A percentile compares a stretch with the other conserved stretches of the same genome.
phyloP scores from a whole-genome alignment of 129 eudicot genomes.

The Pulicaria dysenterica region DNA sequence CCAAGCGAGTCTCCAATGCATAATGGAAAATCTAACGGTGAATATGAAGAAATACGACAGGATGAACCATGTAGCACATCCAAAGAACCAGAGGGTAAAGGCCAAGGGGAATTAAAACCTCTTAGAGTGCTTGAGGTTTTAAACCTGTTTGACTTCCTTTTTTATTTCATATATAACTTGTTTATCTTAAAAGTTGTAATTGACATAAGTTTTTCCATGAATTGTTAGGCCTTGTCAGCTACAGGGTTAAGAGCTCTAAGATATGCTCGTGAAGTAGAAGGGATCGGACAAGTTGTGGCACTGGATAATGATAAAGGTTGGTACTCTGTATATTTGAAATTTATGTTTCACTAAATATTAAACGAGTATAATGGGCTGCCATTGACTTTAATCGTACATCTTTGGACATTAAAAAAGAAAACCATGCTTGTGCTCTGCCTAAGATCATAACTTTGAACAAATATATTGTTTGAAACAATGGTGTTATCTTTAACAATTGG shows the following conservation, averaged over 20 bases:
- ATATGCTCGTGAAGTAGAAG: constrained; percentile 96
- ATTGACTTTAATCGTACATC: no score
- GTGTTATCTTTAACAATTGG: not conserved
- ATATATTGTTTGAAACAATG: not conserved
- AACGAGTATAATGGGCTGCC: not conserved
- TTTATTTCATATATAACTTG: not conserved
- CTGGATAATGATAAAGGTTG: constrained; percentile 86
- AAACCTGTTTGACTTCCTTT: constrained; percentile 2
- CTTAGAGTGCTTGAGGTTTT: constrained; percentile 94
- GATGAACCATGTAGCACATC: constrained; percentile 42
- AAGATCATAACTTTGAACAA: not conserved
- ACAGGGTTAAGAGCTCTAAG: constrained; percentile 93
- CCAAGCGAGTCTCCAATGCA: constrained; percentile 36
- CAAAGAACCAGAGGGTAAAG: constrained; percentile 59
- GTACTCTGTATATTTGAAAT: not conserved
- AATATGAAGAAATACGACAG: constrained; percentile 42
- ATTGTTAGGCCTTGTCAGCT: constrained; percentile 83
- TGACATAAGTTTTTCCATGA: constrained; percentile 16
- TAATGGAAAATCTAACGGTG: constrained; percentile 56
- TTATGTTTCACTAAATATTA: not conserved
- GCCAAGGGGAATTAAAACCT: constrained; percentile 65
- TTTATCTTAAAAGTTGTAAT: not conserved
- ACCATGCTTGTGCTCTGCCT: not conserved
- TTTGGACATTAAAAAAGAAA: not conserved
- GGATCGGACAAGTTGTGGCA: constrained; percentile 92